Evolutionary conservation across 1,139 yeast genomes (phyloP).

Genomic region (Zygosaccharomyces pseudobailii): DNA sequence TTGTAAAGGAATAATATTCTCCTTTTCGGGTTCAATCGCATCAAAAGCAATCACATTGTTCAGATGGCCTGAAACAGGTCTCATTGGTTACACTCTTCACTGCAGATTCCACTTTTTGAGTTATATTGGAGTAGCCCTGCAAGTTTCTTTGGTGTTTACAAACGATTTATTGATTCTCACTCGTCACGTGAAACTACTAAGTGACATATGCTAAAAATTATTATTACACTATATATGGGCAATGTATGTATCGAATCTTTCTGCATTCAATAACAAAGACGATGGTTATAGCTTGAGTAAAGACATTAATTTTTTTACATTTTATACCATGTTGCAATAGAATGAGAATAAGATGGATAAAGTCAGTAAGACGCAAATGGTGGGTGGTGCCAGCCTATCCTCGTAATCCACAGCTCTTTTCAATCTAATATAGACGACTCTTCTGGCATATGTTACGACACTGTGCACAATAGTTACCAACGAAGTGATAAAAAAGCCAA

Average conservation of each 20-base stretch:
- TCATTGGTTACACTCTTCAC: constrained; percentile 1
- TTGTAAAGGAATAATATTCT: constrained; percentile 65
- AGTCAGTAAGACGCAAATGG: constrained; percentile 70
- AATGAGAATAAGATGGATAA: constrained; percentile 71
- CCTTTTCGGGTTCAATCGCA: constrained; percentile 66
- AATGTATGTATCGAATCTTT: background rate
- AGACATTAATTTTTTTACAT: no score
- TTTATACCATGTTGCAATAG: constrained; percentile 33
- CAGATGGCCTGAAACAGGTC: constrained; percentile 3
- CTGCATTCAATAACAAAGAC: no score
- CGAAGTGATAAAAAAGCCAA: constrained; percentile 85
- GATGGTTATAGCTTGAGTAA: no score
- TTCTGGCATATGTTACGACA: constrained; percentile 69
- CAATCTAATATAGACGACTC: constrained; percentile 77
- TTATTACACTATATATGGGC: background rate
- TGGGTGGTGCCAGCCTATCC: constrained; percentile 82
- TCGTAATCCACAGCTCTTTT: constrained; percentile 82
- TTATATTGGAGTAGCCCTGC: no score
- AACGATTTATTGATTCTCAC: background rate
- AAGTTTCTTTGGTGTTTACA: background rate
- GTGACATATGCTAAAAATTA: background rate
- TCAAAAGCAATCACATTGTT: constrained; percentile 39
- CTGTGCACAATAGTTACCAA: constrained; percentile 69
- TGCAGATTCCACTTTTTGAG: background rate
- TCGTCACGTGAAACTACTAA: constrained; percentile 1